These are phyloP conservation scores for Hibiscus syriacus DNA, from an alignment of 345 rosid species.

Conservation along the genomic window DNA sequence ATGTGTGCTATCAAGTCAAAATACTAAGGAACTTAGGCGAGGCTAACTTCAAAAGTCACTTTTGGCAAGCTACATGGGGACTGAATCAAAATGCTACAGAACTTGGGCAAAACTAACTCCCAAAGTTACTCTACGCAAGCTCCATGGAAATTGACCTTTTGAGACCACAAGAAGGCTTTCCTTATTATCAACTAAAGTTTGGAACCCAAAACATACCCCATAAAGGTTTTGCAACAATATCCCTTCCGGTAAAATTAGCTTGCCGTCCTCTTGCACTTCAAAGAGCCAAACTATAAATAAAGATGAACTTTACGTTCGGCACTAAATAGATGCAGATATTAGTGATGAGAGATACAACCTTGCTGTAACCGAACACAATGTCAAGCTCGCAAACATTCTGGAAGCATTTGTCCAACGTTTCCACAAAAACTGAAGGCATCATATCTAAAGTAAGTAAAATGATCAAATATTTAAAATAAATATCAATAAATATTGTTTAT, in stretches of 20 bases:
- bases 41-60: background rate
- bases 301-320: background rate
- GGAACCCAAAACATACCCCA: background rate
- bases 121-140: background rate
- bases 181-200: background rate
- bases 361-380: constrained; percentile 85
- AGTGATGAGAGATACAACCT: constrained; percentile 33
- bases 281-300: no score
- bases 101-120: background rate
- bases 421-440: constrained; percentile 73
- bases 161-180: background rate
- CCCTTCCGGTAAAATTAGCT: background rate
- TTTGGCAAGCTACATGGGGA: no score
- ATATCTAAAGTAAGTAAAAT: constrained; percentile 14
- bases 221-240: background rate
- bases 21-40: no score
- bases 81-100: background rate
- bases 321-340: background rate
- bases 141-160: background rate
- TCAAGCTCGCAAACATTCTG: constrained; percentile 83
- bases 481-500: background rate
- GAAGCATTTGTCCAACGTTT: constrained; percentile 97
- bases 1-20: no score
- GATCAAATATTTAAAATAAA: constrained; percentile 10
- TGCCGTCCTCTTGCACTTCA: background rate